Evolutionary conservation across 805 yeast genomes (phyloP), one percentile per base, ranked within the genome.

Genomic region (Metschnikowia colocasiae): DNA sequence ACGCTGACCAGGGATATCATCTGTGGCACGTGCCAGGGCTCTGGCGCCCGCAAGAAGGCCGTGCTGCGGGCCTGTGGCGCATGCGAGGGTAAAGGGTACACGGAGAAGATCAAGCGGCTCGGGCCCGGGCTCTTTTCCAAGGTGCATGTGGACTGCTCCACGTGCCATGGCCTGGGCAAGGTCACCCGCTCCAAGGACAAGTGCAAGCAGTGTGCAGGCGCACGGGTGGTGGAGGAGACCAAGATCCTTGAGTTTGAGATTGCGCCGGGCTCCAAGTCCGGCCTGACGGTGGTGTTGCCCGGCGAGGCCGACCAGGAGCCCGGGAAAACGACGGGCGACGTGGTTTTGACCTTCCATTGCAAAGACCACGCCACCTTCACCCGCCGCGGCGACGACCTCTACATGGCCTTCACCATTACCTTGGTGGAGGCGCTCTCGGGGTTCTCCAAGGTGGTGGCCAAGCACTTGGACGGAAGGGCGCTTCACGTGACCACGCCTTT

Each of bases 351-450:
- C 0, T 80, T 85, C 44, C 71, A 71, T 39, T 79, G 80, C 52
- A 71, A 74, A 47, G 64, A 66, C 2, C 79, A 83, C 59, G 57
- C 66, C 1, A 57, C 55, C 1, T 83, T 89, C 58, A 67, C 67
- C 32, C 73, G 94, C 46, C 72, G 74, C 35, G 84, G 80, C 7
- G 64, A 80, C 52, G 92, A 91, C 62, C 66, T 94, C 43, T 79
- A 79, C 54, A 75, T 87, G 2, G 69, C 74, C 25, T 65, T 82
- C 33, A 71, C 69, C 6, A 78, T 92, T 33, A 73, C 95, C 2
- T 69, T 92, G 43, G 80, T 80, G 12, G 98, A 92, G 54, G 83
- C 97, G 0, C 71, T 92, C n/a, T 78, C 88, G 49, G 98, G 98
- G 2, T 85, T 91, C 58, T 71, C 82, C 23, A 76, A 79, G 43